Evolutionary conservation across 1,284 basidiomycete genomes (phyloP), one percentile per base, ranked within the genome.

Genomic region (Pisolithus thermaeus): DNA sequence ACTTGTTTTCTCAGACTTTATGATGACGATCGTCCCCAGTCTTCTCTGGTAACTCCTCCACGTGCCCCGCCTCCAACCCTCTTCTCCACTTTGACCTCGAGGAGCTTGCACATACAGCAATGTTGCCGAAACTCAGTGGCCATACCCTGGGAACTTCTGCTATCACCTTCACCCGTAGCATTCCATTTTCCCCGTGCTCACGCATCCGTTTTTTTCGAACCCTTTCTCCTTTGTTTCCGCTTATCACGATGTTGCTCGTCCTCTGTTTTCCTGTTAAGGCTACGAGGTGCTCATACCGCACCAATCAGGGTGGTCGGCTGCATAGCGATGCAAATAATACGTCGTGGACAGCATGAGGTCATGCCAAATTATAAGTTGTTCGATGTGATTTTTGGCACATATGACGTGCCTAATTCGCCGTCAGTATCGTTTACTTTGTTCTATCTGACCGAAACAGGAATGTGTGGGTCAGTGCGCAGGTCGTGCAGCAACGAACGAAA

Each of bases 331-430:
- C 70, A 97, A 99, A 20, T 1, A 20, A 20, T 37, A 92, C 79
- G 64, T 97, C 90, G 25, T 96, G 83, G 0, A 89, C 77, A 0
- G 68, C 75, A 48, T 85, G 84, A 16, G 80, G 81, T 20, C 77
- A 71, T 14, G 91, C 84, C 16, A 7, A 96, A 70, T 99, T 92
- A 70, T 97, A 99, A 1, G 97, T 90, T 0, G 86, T 86, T 52
- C 84, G 80, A 12, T 71, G 72, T 11, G 70, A 59, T 49, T 72
- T 59, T 54, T 20, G 61, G 61, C 8, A 47, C 51, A 45, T 67
- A 64, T 7, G 66, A 58, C 27, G 56, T 71, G 58, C 62, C 70
- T 48, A 63, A 66, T 39, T 65, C 64, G 14, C 63, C 59, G 5
- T 58, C 69, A 36, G 67, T 69, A 30, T 30, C 7, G 4, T 3